These are phyloP conservation scores for Candida maris DNA, from an alignment of 805 yeast genomes.

Conservation along the genomic window DNA sequence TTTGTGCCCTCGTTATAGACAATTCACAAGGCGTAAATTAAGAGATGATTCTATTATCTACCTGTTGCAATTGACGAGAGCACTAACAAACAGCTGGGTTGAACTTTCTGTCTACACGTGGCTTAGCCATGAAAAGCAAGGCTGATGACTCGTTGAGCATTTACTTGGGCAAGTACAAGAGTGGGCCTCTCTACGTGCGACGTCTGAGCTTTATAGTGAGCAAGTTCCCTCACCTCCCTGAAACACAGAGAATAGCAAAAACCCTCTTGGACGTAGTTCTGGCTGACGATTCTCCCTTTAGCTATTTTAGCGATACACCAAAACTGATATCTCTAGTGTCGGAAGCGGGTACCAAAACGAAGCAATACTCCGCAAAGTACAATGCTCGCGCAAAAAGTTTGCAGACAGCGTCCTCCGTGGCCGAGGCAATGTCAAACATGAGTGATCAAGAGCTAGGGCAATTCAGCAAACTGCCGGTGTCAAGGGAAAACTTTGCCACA, in stretches of 20 bases:
- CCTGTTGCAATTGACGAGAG: no score
- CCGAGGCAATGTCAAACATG: slow-evolving; percentile 2
- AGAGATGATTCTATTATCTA: no score
- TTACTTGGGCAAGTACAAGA: slow-evolving; percentile 10
- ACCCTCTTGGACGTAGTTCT: slow-evolving; percentile 14
- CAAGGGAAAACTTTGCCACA: slow-evolving; percentile 9
- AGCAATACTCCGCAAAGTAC: slow-evolving; percentile 7
- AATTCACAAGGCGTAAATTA: no score
- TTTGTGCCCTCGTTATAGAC: no score
- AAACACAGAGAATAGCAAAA: slow-evolving; percentile 4
- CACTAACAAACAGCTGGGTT: no score
- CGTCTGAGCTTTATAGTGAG: slow-evolving; percentile 17
- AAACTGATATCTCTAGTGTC: slow-evolving; percentile 9
- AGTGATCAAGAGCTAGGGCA: slow-evolving; percentile 12
- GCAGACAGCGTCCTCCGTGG: slow-evolving; percentile 1
- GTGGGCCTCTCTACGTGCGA: slow-evolving; percentile 19
- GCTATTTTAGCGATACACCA: slow-evolving; percentile 14
- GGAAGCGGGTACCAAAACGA: slow-evolving; percentile 6
- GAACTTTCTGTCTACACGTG: no score
- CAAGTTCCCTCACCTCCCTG: slow-evolving; percentile 9
- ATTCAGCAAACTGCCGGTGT: slow-evolving; percentile 3
- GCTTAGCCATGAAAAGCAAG: no score
- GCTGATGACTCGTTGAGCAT: slow-evolving; percentile 7
- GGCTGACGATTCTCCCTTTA: slow-evolving; percentile 11
- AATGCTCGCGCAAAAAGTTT: slow-evolving; percentile 5